Base-by-base conservation (phyloP, 352 stramenopile species). In the Globisporangium cystogenes region DNA sequence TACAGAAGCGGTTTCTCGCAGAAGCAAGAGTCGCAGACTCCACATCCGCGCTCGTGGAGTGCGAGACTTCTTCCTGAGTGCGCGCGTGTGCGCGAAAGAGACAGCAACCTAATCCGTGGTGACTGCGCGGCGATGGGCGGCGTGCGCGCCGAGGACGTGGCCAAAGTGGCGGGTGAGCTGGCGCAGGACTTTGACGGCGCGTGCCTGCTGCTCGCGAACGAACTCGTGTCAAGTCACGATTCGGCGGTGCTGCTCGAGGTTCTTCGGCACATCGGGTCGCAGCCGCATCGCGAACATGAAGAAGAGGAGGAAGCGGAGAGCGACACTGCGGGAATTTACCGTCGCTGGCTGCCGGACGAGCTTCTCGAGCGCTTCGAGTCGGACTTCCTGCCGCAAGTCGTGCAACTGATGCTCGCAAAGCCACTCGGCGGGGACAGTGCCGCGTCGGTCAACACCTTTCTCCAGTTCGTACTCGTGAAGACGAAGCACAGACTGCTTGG, bases 301-400 rank as follows among this genome's bases (percentile, higher is more conserved):
- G 40, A 60, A 26, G 10, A 43, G 24, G 4, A 21, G 27, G 21
- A 55, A 48, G 21, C 47, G 26, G 10, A 29, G 35, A 27, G 26
- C 48, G 31, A 3, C 42, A 35, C n/a, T 50, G 8, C 3, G 18
- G 39, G 31, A 51, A 35, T 23, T 37, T 18, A 3, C 37, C 37
- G 56, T 57, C 20, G 55, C 66, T 55, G 53, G 46, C 44, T 77
- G 12, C 51, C 68, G 1, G 21, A 48, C 0, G 71, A 74, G 4
- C 24, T 75, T 2, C 24, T 44, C 8, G 61, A 86, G 15, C 74
- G 67, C 3, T 55, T 90, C 20, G 72, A 81, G 26, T 62, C 44
- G 4, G 74, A 83, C 18, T 72, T 90, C 16, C 46, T 88, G 14
- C 77, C 75, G 7, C 74, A 88, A 41, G 50, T 80, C 16, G 69